Evolutionary conservation across 139 green algal species (phyloP).

Genomic region (Chlamydomonas sphaeroides): DNA sequence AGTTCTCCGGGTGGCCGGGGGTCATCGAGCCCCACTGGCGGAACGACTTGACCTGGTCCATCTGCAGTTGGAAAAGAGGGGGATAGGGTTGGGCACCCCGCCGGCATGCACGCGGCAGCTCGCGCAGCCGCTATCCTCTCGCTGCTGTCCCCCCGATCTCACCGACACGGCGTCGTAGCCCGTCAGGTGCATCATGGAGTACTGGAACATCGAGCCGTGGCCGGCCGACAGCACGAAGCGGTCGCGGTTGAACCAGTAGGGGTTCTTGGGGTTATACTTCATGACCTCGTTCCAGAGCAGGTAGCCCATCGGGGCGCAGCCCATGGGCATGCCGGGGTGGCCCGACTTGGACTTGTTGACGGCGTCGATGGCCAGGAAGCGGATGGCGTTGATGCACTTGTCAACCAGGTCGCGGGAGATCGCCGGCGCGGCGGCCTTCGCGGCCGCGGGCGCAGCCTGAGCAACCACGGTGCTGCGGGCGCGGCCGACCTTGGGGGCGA

Average conservation of each 20-base stretch:
- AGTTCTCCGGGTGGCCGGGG: slow-evolving; percentile 99
- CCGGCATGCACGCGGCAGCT: too few relatives aligned
- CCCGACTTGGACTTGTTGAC: slow-evolving; percentile 91
- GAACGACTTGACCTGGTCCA: slow-evolving; percentile 98
- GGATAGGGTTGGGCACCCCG: too few relatives aligned
- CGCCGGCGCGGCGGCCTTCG: slow-evolving; percentile 25
- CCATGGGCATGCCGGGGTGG: slow-evolving; percentile 97
- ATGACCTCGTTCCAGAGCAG: slow-evolving; percentile 97
- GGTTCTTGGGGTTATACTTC: slow-evolving; percentile 96
- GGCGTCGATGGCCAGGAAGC: slow-evolving; percentile 91
- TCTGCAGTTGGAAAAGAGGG: slow-evolving; percentile 56
- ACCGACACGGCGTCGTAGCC: slow-evolving; percentile 91
- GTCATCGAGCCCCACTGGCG: slow-evolving; percentile 94
- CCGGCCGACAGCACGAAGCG: slow-evolving; percentile 98
- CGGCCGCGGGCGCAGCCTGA: slow-evolving; percentile 32
- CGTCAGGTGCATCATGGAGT: slow-evolving; percentile 95
- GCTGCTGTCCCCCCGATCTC: slow-evolving; percentile 24
- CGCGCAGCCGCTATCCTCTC: too few relatives aligned
- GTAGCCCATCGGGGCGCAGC: slow-evolving; percentile 96
- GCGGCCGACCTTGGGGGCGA: slow-evolving; percentile 2
- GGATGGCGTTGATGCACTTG: slow-evolving; percentile 87
- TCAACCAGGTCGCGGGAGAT: slow-evolving; percentile 55
- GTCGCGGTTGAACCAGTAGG: slow-evolving; percentile 95
- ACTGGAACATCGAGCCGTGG: slow-evolving; percentile 99
- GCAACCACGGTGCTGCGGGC: slow-evolving; percentile 12